A percentile compares a stretch with the other conserved stretches of the same genome.
phyloP scores from a whole-genome alignment of 1,284 basidiomycete species.

The Rhizoctonia solani region DNA sequence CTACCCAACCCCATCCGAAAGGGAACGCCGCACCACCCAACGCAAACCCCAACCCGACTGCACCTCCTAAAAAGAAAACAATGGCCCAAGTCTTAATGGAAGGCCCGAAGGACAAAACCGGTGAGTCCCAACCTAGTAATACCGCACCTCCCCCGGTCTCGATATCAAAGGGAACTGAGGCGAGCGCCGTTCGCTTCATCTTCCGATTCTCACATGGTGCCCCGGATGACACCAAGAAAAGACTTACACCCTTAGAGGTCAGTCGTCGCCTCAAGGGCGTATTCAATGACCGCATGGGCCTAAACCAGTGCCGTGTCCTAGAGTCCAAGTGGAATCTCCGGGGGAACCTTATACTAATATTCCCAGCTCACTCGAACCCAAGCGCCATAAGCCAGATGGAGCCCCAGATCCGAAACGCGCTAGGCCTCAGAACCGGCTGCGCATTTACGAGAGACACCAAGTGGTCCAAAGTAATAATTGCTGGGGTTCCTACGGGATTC shows the following conservation, averaged over 20 bases:
- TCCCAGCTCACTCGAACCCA: neutral
- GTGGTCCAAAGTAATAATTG: constrained; percentile 8
- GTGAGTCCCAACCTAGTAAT: no score
- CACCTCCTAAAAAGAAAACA: no score
- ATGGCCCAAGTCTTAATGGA: no score
- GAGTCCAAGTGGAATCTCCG: neutral
- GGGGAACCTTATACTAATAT: neutral
- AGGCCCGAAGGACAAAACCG: no score
- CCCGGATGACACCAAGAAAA: neutral
- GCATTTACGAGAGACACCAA: neutral
- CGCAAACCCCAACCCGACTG: no score
- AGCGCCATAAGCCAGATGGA: neutral
- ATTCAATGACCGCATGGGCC: neutral
- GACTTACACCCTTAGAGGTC: neutral
- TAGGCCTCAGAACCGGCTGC: neutral
- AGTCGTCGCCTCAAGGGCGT: neutral
- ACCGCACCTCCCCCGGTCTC: no score
- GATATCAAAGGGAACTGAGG: no score
- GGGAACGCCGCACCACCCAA: no score
- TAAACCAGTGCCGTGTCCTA: neutral
- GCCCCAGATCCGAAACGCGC: neutral
- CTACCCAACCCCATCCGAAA: no score
- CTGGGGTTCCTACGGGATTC: neutral
- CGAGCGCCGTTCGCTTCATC: neutral
- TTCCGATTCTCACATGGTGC: neutral